Percentiles rank a stretch among this genome's conserved stretches.
These are phyloP conservation scores for Boletus patriciae DNA, from an alignment of 768 basidiomycete species.

Conservation along the genomic window DNA sequence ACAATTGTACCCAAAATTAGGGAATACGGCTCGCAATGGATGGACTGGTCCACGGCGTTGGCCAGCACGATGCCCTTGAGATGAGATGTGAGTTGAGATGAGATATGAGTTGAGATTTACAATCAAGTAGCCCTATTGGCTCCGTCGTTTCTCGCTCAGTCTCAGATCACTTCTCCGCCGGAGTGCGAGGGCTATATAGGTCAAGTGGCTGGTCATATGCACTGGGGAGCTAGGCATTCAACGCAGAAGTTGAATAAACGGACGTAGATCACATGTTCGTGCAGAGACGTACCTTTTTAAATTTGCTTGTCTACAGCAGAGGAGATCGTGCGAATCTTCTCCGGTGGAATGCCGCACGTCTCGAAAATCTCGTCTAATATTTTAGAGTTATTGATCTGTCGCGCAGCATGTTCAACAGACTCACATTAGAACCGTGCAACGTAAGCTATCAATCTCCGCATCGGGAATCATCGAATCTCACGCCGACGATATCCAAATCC, in stretches of 20 bases:
- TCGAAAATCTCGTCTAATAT: constrained; percentile 97
- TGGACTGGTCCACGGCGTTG: no score
- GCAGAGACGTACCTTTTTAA: constrained; percentile 75
- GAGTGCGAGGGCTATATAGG: no score
- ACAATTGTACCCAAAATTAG: no score
- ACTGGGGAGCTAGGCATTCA: no score
- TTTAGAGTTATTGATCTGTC: constrained; percentile 91
- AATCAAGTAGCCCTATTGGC: no score
- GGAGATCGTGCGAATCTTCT: constrained; percentile 89
- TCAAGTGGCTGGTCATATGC: no score
- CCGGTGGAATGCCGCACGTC: constrained; percentile 88
- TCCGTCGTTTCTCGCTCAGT: no score
- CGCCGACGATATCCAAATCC: constrained; percentile 95
- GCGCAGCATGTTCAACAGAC: constrained; percentile 1
- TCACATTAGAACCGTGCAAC: constrained; percentile 71
- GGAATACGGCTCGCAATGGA: no score
- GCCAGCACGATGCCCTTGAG: no score
- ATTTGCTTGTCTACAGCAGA: constrained; percentile 98
- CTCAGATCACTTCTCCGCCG: no score
- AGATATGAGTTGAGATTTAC: no score
- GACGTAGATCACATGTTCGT: background rate
- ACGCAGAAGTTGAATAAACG: background rate
- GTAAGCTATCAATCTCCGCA: constrained; percentile 80
- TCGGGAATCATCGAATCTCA: constrained; percentile 99
- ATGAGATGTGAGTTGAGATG: no score